These are phyloP conservation scores for Scheffersomyces insectosa DNA, from an alignment of 1,139 yeast genomes.

Conservation along the genomic window DNA sequence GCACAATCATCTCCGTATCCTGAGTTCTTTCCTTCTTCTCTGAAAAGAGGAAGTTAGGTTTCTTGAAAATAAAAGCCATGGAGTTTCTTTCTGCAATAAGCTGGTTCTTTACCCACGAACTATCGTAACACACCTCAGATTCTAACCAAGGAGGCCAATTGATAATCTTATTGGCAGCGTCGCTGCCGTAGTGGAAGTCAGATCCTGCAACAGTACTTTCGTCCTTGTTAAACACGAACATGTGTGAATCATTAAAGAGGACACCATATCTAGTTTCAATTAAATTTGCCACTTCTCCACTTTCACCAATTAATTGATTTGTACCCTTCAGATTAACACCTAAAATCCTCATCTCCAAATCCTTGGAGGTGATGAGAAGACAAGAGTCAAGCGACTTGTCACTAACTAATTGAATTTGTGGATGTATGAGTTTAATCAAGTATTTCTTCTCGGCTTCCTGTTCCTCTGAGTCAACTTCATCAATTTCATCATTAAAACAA, in stretches of 20 bases:
- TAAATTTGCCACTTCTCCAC: slow-evolving; percentile 40
- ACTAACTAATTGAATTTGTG: slow-evolving; percentile 44
- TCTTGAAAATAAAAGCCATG: slow-evolving; percentile 59
- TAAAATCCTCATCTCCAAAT: slow-evolving; percentile 67
- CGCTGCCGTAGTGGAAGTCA: slow-evolving; percentile 26
- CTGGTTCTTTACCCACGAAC: slow-evolving; percentile 53
- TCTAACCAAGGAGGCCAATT: slow-evolving; percentile 89
- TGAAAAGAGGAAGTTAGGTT: slow-evolving; percentile 66
- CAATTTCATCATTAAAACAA: slow-evolving; percentile 34
- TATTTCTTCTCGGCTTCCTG: slow-evolving; percentile 41
- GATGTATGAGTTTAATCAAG: slow-evolving; percentile 43
- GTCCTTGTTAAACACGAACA: slow-evolving; percentile 60
- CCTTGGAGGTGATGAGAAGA: slow-evolving; percentile 63
- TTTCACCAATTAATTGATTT: slow-evolving; percentile 43
- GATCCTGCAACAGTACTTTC: slow-evolving; percentile 24
- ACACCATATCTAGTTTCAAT: slow-evolving; percentile 77
- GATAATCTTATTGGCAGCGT: slow-evolving; percentile 4
- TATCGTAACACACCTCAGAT: slow-evolving; percentile 70
- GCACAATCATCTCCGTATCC: slow-evolving; percentile 44
- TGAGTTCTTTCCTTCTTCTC: slow-evolving; percentile 22
- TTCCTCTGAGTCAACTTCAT: slow-evolving; percentile 21
- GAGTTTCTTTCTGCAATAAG: slow-evolving; percentile 66
- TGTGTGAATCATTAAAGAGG: slow-evolving; percentile 65
- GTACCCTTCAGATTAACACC: slow-evolving; percentile 53
- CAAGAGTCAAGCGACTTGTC: slow-evolving; percentile 34